Evolutionary conservation across 768 basidiomycete species (phyloP).

Genomic region (Amanita jacksonii): DNA sequence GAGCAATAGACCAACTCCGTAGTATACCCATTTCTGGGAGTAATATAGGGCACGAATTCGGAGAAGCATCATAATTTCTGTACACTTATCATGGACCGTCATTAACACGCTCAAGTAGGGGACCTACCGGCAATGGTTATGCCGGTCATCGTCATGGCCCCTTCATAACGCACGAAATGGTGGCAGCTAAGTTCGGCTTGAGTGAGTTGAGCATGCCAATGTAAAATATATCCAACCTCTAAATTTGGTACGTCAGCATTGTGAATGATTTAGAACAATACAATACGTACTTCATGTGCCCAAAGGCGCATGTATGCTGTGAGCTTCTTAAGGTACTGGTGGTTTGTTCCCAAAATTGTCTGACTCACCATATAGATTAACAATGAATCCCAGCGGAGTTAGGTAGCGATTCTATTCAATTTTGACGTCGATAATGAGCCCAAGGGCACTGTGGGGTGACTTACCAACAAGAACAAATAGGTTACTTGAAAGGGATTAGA

Average conservation of each 20-base stretch:
- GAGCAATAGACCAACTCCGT: slow-evolving; percentile 26
- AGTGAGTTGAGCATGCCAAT: not conserved
- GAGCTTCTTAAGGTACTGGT: not conserved
- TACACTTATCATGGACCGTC: not conserved
- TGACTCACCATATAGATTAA: slow-evolving; percentile 38
- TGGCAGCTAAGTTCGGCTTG: slow-evolving; percentile 24
- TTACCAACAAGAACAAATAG: slow-evolving; percentile 35
- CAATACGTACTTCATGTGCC: slow-evolving; percentile 24
- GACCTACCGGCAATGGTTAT: slow-evolving; percentile 34
- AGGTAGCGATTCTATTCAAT: slow-evolving; percentile 48
- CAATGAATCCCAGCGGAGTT: slow-evolving; percentile 53
- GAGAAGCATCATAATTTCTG: slow-evolving; percentile 47
- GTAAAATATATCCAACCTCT: not conserved
- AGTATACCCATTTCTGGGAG: slow-evolving; percentile 21
- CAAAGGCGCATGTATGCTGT: slow-evolving; percentile 34
- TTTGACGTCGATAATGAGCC: not conserved
- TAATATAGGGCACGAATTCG: slow-evolving; percentile 36
- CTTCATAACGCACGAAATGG: slow-evolving; percentile 42
- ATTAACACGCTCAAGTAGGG: no score
- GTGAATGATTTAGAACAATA: not conserved
- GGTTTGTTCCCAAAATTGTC: not conserved
- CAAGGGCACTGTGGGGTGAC: slow-evolving; percentile 8
- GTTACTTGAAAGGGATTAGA: slow-evolving; percentile 20
- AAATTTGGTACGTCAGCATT: not conserved
- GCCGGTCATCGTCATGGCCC: slow-evolving; percentile 42